Conservation (phyloP, 1,284 basidiomycete species). For the Entoloma clypeatum region DNA sequence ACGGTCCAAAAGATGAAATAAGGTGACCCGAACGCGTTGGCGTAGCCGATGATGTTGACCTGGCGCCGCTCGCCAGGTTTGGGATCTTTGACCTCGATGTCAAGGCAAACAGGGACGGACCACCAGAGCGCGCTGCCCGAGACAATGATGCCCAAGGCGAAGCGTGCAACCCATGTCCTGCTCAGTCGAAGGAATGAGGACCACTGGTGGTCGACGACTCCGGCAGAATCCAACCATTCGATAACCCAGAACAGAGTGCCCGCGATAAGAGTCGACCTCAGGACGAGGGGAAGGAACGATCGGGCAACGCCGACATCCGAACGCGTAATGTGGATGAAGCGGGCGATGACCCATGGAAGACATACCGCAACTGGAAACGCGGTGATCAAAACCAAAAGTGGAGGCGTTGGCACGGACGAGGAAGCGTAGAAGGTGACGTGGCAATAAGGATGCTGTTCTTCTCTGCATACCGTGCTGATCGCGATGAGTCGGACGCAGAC, state of each 20-base stretch:
- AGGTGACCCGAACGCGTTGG: constrained; percentile 86
- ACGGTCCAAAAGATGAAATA: constrained; percentile 81
- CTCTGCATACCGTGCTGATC: constrained; percentile 83
- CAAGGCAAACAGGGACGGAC: constrained; percentile 67
- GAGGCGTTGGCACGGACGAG: constrained; percentile 61
- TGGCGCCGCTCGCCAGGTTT: constrained; percentile 24
- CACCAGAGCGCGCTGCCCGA: constrained; percentile 67
- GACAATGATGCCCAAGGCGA: constrained; percentile 48
- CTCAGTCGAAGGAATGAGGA: constrained; percentile 40
- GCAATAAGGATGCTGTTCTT: constrained; percentile 91
- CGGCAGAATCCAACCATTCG: constrained; percentile 71
- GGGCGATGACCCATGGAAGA: constrained; percentile 57
- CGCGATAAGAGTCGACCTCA: constrained; percentile 55
- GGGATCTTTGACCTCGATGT: constrained; percentile 42
- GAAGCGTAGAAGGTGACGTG: constrained; percentile 83
- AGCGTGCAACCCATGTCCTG: constrained; percentile 63
- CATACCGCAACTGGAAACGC: constrained; percentile 51
- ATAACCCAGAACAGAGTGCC: constrained; percentile 72
- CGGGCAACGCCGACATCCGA: constrained; percentile 73
- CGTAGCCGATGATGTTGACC: constrained; percentile 80
- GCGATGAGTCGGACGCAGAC: constrained; percentile 73
- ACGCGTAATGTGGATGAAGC: constrained; percentile 63
- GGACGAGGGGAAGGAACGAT: constrained; percentile 55
- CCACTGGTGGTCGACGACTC: constrained; percentile 39
- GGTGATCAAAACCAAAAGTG: constrained; percentile 52